These are phyloP conservation scores for Aschersonia sp. DNA, from an alignment of 2,329 filamentous ascomycete genomes.

Conservation along the genomic window DNA sequence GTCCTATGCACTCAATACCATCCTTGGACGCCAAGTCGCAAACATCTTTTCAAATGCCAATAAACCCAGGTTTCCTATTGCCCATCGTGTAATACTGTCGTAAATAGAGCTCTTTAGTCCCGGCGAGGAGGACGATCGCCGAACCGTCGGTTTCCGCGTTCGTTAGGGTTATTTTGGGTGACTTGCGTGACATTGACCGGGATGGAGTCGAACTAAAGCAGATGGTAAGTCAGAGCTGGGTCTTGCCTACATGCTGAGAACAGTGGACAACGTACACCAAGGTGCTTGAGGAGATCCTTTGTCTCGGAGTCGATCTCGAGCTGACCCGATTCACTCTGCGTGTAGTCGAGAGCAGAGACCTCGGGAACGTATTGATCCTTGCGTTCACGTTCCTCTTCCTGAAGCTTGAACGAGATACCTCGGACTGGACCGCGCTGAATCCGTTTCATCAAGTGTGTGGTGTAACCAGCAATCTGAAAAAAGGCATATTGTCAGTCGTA, in stretches of 20 bases:
- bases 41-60: constrained; percentile 27
- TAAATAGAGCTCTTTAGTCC: constrained; percentile 9
- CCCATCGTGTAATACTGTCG: constrained; percentile 4
- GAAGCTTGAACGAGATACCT: constrained; percentile 99
- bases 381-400: constrained; percentile 99
- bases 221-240: no score
- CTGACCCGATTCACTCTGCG: constrained; percentile 84
- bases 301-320: constrained; percentile 95
- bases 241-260: neutral
- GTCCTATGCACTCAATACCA: constrained; percentile 44
- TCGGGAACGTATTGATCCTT: constrained; percentile 99
- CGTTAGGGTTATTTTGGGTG: constrained; percentile 70
- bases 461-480: constrained; percentile 84
- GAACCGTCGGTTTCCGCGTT: constrained; percentile 67
- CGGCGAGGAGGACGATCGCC: constrained; percentile 39
- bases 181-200: constrained; percentile 92
- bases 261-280: constrained; percentile 62
- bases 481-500: neutral
- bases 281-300: constrained; percentile 97
- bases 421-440: constrained; percentile 98
- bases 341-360: constrained; percentile 96
- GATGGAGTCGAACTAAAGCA: constrained; percentile 77
- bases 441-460: constrained; percentile 98
- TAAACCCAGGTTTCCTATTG: constrained; percentile 22
- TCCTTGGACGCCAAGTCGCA: constrained; percentile 39